phyloP scores from a whole-genome alignment of 192 early-diverging fungal genomes.

The Chytriomyces sp. region DNA sequence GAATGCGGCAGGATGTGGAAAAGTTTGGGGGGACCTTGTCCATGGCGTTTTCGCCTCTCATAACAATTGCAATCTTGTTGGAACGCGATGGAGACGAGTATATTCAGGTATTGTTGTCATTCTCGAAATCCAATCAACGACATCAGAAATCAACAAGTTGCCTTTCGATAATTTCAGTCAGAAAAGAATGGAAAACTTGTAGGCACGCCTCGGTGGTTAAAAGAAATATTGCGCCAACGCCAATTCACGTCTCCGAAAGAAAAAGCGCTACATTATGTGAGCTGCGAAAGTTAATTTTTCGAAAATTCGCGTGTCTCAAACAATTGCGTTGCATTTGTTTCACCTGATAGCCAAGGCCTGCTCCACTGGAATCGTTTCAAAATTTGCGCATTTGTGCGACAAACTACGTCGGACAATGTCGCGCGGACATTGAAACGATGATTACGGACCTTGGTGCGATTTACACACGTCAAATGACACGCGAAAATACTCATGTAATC shows the following conservation, averaged over 20 bases:
- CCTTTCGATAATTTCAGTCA: background rate
- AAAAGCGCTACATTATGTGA: conserved; percentile 55
- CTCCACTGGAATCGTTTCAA: conserved; percentile 53
- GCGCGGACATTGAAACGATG: conserved; percentile 70
- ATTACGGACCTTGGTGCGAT: conserved; percentile 65
- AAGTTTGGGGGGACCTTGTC: background rate
- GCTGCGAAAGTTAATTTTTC: background rate
- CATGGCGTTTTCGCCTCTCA: background rate
- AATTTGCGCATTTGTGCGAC: conserved; percentile 64
- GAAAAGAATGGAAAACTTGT: conserved; percentile 40
- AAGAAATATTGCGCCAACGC: conserved; percentile 48
- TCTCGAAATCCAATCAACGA: too few relatives aligned
- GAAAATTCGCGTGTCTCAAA: background rate
- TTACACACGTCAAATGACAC: conserved; percentile 68
- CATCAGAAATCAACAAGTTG: too few relatives aligned
- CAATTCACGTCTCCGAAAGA: conserved; percentile 49
- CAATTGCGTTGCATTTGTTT: conserved; percentile 2
- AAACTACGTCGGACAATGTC: conserved; percentile 70
- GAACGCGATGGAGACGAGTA: conserved; percentile 25
- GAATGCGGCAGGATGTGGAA: background rate
- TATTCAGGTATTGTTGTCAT: background rate
- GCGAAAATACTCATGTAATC: conserved; percentile 76
- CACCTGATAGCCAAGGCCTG: conserved; percentile 47
- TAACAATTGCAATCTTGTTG: conserved; percentile 29
- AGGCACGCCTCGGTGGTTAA: conserved; percentile 58